Conservation (phyloP, 331 rosid species). For the Saraca asoca region DNA sequence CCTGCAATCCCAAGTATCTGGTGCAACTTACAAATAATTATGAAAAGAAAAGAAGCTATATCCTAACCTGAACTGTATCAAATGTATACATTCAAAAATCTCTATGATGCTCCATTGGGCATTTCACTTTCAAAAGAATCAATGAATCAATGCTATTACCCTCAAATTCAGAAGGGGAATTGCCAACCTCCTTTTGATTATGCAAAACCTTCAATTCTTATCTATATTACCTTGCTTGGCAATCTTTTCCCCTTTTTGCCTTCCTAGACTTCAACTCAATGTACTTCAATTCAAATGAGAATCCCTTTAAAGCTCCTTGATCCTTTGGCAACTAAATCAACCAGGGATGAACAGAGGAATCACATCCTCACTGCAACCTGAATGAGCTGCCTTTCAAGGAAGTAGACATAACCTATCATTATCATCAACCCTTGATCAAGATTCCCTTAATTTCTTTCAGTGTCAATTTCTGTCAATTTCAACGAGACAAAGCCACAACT, state of each 20-base stretch:
- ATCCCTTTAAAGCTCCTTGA: conserved; percentile 25
- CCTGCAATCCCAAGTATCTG: no score
- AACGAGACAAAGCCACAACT: no score
- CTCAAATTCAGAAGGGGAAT: conserved; percentile 27
- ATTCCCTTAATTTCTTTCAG: no score
- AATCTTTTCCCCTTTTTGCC: conserved; percentile 27
- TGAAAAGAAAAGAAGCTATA: conserved; percentile 28
- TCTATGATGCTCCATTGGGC: conserved; percentile 32
- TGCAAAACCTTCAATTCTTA: conserved; percentile 40
- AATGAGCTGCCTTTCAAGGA: conserved; percentile 44
- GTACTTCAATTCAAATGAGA: conserved; percentile 31
- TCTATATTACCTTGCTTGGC: conserved; percentile 12
- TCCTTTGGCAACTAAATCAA: conserved; percentile 42
- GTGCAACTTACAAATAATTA: not conserved
- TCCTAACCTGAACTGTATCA: conserved; percentile 23
- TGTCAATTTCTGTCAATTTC: no score
- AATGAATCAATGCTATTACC: conserved; percentile 54
- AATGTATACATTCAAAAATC: no score
- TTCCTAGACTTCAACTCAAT: conserved; percentile 41
- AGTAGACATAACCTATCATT: conserved; percentile 31
- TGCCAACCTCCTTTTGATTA: conserved; percentile 38
- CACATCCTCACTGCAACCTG: conserved; percentile 36
- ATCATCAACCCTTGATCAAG: no score
- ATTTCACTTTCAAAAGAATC: conserved; percentile 44
- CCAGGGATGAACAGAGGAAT: conserved; percentile 33